Evolutionary conservation across 495 filamentous ascomycete genomes (phyloP).

Genomic region (Eremomyces bilateralis): DNA sequence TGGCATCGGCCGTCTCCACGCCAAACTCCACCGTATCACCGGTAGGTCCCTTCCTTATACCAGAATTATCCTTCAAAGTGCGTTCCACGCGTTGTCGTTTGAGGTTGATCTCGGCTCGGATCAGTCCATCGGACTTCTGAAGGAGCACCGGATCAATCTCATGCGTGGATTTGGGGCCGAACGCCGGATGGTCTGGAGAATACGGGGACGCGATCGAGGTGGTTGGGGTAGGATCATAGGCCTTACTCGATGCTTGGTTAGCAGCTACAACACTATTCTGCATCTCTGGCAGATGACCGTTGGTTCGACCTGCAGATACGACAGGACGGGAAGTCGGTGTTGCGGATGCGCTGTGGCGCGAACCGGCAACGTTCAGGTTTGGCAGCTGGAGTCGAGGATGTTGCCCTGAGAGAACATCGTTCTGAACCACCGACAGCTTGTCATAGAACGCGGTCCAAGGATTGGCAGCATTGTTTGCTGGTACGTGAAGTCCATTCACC

Average conservation of each 20-base stretch:
- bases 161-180: too few species aligned
- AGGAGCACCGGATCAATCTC: slow-evolving; percentile 67
- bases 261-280: too few species aligned
- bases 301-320: slow-evolving; percentile 4
- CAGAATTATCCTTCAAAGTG: slow-evolving; percentile 48
- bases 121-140: slow-evolving; percentile 63
- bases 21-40: too few species aligned
- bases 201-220: slow-evolving; percentile 14
- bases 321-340: too few species aligned
- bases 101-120: slow-evolving; percentile 60
- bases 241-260: background rate
- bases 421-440: slow-evolving; percentile 52
- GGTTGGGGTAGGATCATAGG: background rate
- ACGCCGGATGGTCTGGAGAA: too few species aligned
- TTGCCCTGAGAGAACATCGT: slow-evolving; percentile 51
- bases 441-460: slow-evolving; percentile 38
- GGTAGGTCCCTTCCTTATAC: slow-evolving; percentile 40
- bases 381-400: slow-evolving; percentile 56
- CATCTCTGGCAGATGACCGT: slow-evolving; percentile 8
- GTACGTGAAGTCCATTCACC: too few species aligned
- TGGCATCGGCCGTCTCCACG: slow-evolving; percentile 35
- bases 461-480: too few species aligned
- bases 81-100: slow-evolving; percentile 66
- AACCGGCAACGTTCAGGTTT: slow-evolving; percentile 27
- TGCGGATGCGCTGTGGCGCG: slow-evolving; percentile 21